These are phyloP conservation scores for Lachnellula occidentalis DNA, from an alignment of 2,329 filamentous ascomycete species.

Conservation along the genomic window DNA sequence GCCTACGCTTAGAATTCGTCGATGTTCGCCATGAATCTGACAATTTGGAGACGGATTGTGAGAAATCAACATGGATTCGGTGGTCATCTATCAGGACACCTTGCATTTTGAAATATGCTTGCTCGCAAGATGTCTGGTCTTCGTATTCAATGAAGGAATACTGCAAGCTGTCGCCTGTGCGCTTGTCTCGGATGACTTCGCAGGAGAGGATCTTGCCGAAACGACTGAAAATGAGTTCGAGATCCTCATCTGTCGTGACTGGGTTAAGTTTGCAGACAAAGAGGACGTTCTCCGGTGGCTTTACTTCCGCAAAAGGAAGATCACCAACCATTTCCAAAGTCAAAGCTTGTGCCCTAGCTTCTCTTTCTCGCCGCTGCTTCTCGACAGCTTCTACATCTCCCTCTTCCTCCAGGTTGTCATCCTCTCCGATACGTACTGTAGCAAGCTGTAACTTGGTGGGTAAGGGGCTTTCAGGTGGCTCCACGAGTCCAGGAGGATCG, in stretches of 20 bases:
- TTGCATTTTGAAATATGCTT: conserved; percentile 98
- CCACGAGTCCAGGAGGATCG: conserved; percentile 70
- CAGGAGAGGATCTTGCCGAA: conserved; percentile 94
- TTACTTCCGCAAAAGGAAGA: conserved; percentile 93
- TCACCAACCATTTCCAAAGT: conserved; percentile 98
- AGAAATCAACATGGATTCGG: conserved; percentile 97
- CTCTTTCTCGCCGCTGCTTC: conserved; percentile 74
- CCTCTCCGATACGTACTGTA: conserved; percentile 85
- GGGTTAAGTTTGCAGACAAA: conserved; percentile 99
- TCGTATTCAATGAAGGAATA: conserved; percentile 98
- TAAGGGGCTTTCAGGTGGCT: conserved; percentile 72
- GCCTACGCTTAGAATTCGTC: conserved; percentile 72
- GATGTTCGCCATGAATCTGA: conserved; percentile 84
- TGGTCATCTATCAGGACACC: conserved; percentile 94
- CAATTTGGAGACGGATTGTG: conserved; percentile 83
- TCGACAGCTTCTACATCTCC: conserved; percentile 73
- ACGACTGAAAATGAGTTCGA: conserved; percentile 93
- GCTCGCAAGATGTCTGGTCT: conserved; percentile 86
- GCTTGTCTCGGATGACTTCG: conserved; percentile 90
- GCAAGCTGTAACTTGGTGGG: conserved; percentile 82
- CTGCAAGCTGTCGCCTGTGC: conserved; percentile 90
- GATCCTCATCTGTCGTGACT: conserved; percentile 89
- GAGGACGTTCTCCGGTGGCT: conserved; percentile 91
- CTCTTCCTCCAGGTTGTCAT: conserved; percentile 73
- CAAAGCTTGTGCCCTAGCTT: conserved; percentile 87